Evolutionary conservation across 2,329 filamentous ascomycete genomes (phyloP), one percentile per base, ranked within the genome.

Genomic region (Claviceps capensis): DNA sequence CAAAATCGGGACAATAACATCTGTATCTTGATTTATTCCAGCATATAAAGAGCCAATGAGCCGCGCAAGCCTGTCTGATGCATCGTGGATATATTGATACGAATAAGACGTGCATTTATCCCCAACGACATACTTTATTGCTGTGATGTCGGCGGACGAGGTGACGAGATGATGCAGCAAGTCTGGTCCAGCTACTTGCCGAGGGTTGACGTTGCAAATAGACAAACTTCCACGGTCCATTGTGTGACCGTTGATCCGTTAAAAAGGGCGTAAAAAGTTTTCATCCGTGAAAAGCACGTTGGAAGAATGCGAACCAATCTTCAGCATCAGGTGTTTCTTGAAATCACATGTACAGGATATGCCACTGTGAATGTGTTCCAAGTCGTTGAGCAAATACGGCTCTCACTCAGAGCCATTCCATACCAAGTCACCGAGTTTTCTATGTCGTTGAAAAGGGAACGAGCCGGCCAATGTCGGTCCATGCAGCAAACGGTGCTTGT

Each of bases 1-100:
- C 19, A 95, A 74, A 2, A 95, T 70, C 0, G 90, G 89, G 40
- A 95, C 74, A 38, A 95, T 67, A 16, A 75, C 65, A 47, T 72
- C 69, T 23, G 57, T 23, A 13, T 34, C 13, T 43, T 26, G 50
- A 44, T 44, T 52, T 17, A 47, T 49, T 5, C 53, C 53, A 37
- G 41, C 47, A 38, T 50, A 30, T 3, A 51, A 53, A 26, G 23
- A 50, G 22, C 60, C 52, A 54, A 85, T 76, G 22, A 69, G 70
- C 13, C 64, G 59, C 16, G 85, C 81, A 38, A 89, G 67, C 3
- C 58, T 59, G 48, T 78, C 68, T 9, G 85, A 79, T 34, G 73
- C 68, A 30, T 62, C 57, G 61, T 90, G 81, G 22, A 93, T 69
- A 43, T 81, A 67, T 9, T 62, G 52, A 62, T 90, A 94, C 0